Conservation (phyloP, 768 basidiomycete genomes). For the Hortiboletus flavorubellus region DNA sequence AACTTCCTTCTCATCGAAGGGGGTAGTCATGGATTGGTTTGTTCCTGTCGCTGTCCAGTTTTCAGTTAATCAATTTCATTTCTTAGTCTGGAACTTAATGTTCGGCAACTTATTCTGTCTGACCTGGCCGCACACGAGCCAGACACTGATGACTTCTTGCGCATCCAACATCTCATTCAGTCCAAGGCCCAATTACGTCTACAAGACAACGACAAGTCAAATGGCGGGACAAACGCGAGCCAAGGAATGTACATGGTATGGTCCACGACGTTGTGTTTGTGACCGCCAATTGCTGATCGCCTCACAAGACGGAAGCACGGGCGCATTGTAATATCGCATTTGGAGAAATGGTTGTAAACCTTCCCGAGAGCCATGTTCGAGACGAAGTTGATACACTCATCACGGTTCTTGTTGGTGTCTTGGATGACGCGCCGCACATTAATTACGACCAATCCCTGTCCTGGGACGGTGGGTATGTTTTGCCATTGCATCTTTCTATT, state of each 20-base stretch:
- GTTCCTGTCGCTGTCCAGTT: constrained; percentile 8
- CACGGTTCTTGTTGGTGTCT: constrained; percentile 59
- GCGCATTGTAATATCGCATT: constrained; percentile 83
- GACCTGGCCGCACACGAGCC: constrained; percentile 65
- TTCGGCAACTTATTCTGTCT: constrained; percentile 70
- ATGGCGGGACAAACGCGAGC: constrained; percentile 13
- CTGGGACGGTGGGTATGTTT: constrained; percentile 62
- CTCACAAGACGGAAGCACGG: constrained; percentile 58
- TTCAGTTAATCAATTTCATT: background rate
- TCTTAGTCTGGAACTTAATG: constrained; percentile 70
- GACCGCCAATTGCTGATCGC: background rate
- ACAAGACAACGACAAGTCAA: constrained; percentile 8
- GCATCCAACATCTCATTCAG: constrained; percentile 55
- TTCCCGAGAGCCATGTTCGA: constrained; percentile 50
- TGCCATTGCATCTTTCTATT: background rate
- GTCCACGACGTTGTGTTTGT: background rate
- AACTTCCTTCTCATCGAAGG: background rate
- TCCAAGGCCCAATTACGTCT: constrained; percentile 54
- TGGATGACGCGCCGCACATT: constrained; percentile 68
- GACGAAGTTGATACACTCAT: constrained; percentile 52
- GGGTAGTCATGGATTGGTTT: constrained; percentile 47
- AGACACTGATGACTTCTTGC: constrained; percentile 42
- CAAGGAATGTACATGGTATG: constrained; percentile 57
- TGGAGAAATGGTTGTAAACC: constrained; percentile 69
- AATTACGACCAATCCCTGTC: constrained; percentile 77